A percentile compares a stretch with the other conserved stretches of the same genome.
These are phyloP conservation scores for Acanthamoeba sp. DNA, from an alignment of 208 protist species.

Conservation along the genomic window DNA sequence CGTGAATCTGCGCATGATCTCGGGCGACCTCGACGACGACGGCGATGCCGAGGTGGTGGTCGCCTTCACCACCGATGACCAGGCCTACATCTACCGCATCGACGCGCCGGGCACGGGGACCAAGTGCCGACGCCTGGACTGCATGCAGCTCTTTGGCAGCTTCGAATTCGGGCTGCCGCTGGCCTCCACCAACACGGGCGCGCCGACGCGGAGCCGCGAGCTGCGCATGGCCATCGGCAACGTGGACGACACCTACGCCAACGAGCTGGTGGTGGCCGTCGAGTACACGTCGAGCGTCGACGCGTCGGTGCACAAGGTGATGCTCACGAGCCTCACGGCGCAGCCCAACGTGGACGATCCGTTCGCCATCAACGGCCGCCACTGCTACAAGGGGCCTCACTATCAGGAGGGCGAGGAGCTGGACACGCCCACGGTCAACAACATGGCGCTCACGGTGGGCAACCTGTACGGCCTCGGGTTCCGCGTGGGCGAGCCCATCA, in stretches of 20 bases:
- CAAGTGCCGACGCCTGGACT: slow-evolving; percentile 39
- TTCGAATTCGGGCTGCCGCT: neutral
- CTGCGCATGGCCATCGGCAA: neutral
- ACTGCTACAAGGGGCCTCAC: neutral
- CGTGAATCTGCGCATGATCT: slow-evolving; percentile 3
- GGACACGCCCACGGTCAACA: neutral
- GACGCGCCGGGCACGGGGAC: slow-evolving; percentile 39
- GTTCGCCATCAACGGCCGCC: slow-evolving; percentile 15
- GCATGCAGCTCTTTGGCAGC: slow-evolving; percentile 24
- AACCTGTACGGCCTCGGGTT: slow-evolving; percentile 28
- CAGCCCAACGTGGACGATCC: neutral
- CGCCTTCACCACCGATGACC: neutral
- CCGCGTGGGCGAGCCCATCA: neutral
- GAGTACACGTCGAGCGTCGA: neutral
- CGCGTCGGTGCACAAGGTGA: neutral
- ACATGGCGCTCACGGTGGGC: slow-evolving; percentile 18
- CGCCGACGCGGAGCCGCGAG: neutral
- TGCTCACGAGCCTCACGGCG: slow-evolving; percentile 1
- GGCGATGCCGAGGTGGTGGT: slow-evolving; percentile 40
- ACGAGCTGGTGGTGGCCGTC: neutral
- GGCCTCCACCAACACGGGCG: neutral
- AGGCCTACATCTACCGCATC: slow-evolving; percentile 5
- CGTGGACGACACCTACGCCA: slow-evolving; percentile 18
- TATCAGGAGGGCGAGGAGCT: neutral
- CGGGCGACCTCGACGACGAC: slow-evolving; percentile 32